phyloP scores from a whole-genome alignment of 2,329 filamentous ascomycete species.

The Penicillium brasilianum region DNA sequence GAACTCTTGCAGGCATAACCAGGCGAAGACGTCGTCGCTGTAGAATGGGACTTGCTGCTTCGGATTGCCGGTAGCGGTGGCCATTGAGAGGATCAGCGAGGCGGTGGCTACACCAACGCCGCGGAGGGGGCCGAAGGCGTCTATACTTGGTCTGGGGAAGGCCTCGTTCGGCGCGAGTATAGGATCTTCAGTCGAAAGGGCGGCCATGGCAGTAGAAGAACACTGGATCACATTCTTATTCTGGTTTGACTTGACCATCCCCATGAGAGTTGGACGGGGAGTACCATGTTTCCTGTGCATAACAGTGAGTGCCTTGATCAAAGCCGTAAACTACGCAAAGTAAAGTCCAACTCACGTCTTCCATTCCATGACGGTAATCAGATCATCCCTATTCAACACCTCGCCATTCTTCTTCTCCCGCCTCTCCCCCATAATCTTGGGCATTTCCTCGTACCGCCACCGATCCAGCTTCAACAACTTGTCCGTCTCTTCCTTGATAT shows the following conservation, averaged over 20 bases:
- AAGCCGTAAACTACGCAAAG: constrained; percentile 25
- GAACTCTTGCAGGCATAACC: constrained; percentile 41
- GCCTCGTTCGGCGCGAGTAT: constrained; percentile 17
- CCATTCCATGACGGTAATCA: constrained; percentile 50
- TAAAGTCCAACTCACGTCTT: constrained; percentile 44
- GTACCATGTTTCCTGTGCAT: constrained; percentile 46
- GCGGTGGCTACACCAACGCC: constrained; percentile 52
- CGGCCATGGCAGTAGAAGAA: constrained; percentile 35
- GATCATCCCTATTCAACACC: constrained; percentile 40
- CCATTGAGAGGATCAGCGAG: constrained; percentile 48
- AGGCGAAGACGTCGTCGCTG: constrained; percentile 50
- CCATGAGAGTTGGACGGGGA: constrained; percentile 46
- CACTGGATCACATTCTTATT: constrained; percentile 33
- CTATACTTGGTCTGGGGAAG: constrained; percentile 41
- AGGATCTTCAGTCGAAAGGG: constrained; percentile 20
- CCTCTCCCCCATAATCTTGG: constrained; percentile 29
- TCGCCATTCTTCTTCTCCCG: constrained; percentile 23
- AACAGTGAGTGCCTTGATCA: background rate
- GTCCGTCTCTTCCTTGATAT: constrained; percentile 27
- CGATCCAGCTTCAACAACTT: constrained; percentile 42
- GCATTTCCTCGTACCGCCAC: constrained; percentile 47
- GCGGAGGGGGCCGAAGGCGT: constrained; percentile 42
- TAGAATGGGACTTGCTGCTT: constrained; percentile 45
- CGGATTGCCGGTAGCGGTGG: constrained; percentile 16
- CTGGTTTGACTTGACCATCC: constrained; percentile 46